Evolutionary conservation across 2,329 filamentous ascomycete species (phyloP), one percentile per base, ranked within the genome.

Genomic region (Seiridium unicorne): DNA sequence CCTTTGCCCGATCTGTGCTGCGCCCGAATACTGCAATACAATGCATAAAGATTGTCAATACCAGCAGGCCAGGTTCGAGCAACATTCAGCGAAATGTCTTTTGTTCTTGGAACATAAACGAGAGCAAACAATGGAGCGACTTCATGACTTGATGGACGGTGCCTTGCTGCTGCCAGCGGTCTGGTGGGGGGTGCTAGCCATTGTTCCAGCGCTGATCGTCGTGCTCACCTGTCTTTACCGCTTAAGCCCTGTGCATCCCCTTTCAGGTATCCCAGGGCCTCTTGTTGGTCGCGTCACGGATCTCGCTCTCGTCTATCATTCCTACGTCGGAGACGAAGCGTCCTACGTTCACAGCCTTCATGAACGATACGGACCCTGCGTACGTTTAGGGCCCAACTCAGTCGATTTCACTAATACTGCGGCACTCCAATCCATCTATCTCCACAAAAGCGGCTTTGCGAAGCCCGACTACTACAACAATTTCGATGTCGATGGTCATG

Each of bases 401-500:
- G 66, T 79, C 44, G 73, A 77, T 58, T 76, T 82, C 55, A 68
- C 76, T 6, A 77, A 80, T 54, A 77, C 76, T 8, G 73, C 72
- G 13, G 81, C 79, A 1, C 65, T 84, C 32, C 70, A 75, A 0
- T 71, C 79, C 1, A 83, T 86, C 38, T 86, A 87, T 66, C 67
- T 79, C 10, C 71, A 75, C 3, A 78, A 73, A 44, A 82, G 83
- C 3, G 83, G 84, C 1, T 85, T 86, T 57, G 68, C 71, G 0
- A 86, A 87, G 66, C 75, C 81, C 1, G 64, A 68, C 0, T 79
- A 75, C 60, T 86, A 86, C 66, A 69, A 70, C 0, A 86, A 86
- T 63, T 86, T 86, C 64, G 80, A 85, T 60, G 81, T 85, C 18
- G 83, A 85, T 63, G 81, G 80, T 1, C 80, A 82, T 64, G 69